A percentile compares a stretch with the other conserved stretches of the same genome.
Evolutionary conservation across 2,329 filamentous ascomycete species (phyloP).

Genomic region (Colletotrichum orbiculare): DNA sequence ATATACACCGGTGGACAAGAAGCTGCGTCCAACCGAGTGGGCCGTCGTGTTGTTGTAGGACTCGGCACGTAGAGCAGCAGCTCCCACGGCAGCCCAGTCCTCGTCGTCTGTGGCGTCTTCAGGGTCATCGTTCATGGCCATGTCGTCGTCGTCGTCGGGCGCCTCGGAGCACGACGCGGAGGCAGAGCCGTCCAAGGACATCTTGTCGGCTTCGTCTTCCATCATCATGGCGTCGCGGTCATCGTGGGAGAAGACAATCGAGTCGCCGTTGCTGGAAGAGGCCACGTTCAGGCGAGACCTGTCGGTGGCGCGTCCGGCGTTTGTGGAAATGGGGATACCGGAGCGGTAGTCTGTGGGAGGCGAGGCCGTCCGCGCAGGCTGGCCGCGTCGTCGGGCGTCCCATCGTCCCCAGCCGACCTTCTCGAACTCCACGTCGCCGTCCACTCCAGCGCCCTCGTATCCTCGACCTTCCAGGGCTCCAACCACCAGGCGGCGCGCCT

Average conservation of each 20-base stretch:
- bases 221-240: constrained; percentile 75
- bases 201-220: constrained; percentile 91
- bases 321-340: constrained; percentile 68
- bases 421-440: constrained; percentile 84
- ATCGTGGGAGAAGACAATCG: constrained; percentile 80
- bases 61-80: constrained; percentile 80
- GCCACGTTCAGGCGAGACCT: constrained; percentile 61
- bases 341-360: constrained; percentile 57
- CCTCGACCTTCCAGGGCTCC: constrained; percentile 86
- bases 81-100: constrained; percentile 92
- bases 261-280: constrained; percentile 74
- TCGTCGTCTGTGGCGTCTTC: constrained; percentile 94
- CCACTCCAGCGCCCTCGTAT: constrained; percentile 67
- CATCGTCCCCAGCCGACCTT: constrained; percentile 98
- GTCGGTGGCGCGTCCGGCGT: constrained; percentile 55
- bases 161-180: constrained; percentile 83
- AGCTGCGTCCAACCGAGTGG: constrained; percentile 56
- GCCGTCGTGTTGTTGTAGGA: constrained; percentile 68
- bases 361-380: constrained; percentile 60
- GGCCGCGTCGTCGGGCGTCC: constrained; percentile 83
- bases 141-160: constrained; percentile 72
- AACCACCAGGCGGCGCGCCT: constrained; percentile 92
- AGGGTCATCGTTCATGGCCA: constrained; percentile 77
- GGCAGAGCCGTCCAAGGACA: constrained; percentile 81
- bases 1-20: constrained; percentile 62